These are phyloP conservation scores for Hyparrhenia diplandra DNA, from an alignment of 176 grass and related monocot genomes.

Conservation along the genomic window DNA sequence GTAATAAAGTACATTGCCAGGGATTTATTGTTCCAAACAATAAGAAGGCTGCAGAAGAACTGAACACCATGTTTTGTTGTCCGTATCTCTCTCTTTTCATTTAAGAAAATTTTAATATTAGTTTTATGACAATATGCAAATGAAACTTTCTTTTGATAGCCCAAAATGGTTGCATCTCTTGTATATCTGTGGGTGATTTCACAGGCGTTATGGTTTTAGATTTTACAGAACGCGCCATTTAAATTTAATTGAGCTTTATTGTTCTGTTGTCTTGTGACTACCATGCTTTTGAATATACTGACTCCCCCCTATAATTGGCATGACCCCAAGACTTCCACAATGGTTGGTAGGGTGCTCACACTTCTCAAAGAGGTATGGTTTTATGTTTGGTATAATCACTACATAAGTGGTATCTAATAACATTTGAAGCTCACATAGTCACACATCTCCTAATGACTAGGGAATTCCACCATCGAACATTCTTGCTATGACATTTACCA, in stretches of 20 bases:
- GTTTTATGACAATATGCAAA: background rate
- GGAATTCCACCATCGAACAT: constrained; percentile 70
- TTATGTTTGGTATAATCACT: constrained; percentile 13
- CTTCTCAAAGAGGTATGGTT: constrained; percentile 83
- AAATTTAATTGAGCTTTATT: background rate
- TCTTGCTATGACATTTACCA: constrained; percentile 97
- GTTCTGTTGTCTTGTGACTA: background rate
- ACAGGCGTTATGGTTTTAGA: background rate
- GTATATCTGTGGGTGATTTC: background rate
- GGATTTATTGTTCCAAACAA: background rate
- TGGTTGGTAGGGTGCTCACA: constrained; percentile 89
- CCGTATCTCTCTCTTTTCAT: background rate
- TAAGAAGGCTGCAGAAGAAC: constrained; percentile 11
- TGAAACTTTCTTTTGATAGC: constrained; percentile 1
- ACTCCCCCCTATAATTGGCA: constrained; percentile 17
- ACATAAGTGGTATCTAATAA: background rate
- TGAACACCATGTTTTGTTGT: background rate
- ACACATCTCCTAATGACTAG: constrained; percentile 34
- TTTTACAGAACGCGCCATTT: constrained; percentile 3
- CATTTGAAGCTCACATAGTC: constrained; percentile 24
- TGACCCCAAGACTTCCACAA: constrained; percentile 82
- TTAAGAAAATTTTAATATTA: background rate
- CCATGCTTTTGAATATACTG: constrained; percentile 12
- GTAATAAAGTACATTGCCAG: constrained; percentile 9
- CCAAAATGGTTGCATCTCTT: background rate